phyloP scores from a whole-genome alignment of 2,329 filamentous ascomycete species.

The Cephalotrichum gorgonifer region DNA sequence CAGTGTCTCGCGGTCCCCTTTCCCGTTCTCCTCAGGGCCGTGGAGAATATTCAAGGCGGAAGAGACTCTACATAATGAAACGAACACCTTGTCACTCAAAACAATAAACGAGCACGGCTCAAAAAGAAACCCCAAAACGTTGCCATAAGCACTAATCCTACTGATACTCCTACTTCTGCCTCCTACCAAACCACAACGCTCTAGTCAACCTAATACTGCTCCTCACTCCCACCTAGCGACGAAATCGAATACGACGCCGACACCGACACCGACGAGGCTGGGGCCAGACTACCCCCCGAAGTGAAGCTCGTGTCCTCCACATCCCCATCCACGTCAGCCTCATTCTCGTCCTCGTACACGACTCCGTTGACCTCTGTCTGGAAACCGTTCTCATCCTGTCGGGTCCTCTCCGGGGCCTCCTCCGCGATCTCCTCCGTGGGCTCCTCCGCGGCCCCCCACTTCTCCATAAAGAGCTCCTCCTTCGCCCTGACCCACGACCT shows the following conservation, averaged over 20 bases:
- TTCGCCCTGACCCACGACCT: conserved; percentile 1
- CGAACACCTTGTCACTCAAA: too few species aligned
- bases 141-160: background rate
- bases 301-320: background rate
- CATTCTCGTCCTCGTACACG: background rate
- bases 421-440: background rate
- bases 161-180: background rate
- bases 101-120: too few species aligned
- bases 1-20: too few species aligned
- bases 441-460: background rate
- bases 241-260: too few species aligned
- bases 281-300: background rate
- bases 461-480: background rate
- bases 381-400: background rate
- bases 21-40: too few species aligned
- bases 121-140: too few species aligned
- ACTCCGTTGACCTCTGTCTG: background rate
- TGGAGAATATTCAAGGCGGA: too few species aligned
- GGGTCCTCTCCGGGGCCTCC: background rate
- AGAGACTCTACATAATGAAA: too few species aligned
- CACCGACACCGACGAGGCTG: background rate
- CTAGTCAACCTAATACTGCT: background rate
- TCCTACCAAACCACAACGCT: too few species aligned
- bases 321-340: background rate
- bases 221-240: too few species aligned